A percentile compares a stretch with the other conserved stretches of the same genome.
These are phyloP conservation scores for Petrea volubilis DNA, from an alignment of 257 asterid species.

Conservation along the genomic window DNA sequence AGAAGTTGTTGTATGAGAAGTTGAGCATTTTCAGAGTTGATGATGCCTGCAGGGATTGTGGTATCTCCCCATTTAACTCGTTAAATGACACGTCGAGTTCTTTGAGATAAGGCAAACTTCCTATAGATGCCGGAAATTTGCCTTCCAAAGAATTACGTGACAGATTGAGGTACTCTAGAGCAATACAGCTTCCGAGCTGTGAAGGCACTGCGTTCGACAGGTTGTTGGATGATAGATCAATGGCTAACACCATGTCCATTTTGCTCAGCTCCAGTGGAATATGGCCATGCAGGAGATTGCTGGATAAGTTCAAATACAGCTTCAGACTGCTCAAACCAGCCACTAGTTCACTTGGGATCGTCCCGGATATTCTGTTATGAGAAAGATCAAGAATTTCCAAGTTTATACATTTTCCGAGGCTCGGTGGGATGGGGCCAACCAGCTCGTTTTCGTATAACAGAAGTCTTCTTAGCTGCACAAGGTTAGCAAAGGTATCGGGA, in stretches of 20 bases:
- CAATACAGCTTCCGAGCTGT: conserved; percentile 84
- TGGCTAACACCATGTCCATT: conserved; percentile 76
- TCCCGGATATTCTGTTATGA: conserved; percentile 54
- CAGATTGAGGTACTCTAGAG: conserved; percentile 59
- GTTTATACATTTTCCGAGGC: conserved; percentile 65
- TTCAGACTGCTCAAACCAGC: conserved; percentile 71
- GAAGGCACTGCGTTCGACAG: conserved; percentile 61
- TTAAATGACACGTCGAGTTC: conserved; percentile 64
- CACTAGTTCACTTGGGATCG: conserved; percentile 57
- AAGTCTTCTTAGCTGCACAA: conserved; percentile 64
- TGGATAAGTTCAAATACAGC: conserved; percentile 67
- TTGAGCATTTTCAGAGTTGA: conserved; percentile 48
- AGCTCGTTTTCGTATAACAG: conserved; percentile 52
- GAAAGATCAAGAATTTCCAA: conserved; percentile 81
- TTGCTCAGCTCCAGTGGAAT: conserved; percentile 74
- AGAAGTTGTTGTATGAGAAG: conserved; percentile 62
- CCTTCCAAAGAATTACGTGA: conserved; percentile 56
- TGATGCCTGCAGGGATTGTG: conserved; percentile 45
- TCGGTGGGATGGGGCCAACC: conserved; percentile 61
- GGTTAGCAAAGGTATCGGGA: conserved; percentile 63
- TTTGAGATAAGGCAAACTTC: conserved; percentile 56
- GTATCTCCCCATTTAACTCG: conserved; percentile 52
- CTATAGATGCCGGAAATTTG: conserved; percentile 52
- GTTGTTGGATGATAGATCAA: conserved; percentile 67
- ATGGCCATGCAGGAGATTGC: conserved; percentile 55